A percentile compares a stretch with the other conserved stretches of the same genome.
Evolutionary conservation across 805 yeast species (phyloP).

Genomic region (Priceomyces melissophilus): DNA sequence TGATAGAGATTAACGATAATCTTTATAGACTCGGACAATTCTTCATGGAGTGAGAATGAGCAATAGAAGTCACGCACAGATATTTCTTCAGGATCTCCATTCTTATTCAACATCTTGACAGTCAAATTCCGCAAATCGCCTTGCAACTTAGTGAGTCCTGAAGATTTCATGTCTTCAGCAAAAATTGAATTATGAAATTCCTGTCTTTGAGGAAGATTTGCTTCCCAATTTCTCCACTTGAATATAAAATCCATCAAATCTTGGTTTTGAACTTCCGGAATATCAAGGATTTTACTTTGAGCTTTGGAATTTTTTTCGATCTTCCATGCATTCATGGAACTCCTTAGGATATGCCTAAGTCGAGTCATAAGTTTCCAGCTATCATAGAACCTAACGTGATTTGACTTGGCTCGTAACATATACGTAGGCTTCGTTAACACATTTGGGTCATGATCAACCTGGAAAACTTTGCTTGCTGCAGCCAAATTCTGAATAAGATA

Average conservation of each 20-base stretch:
- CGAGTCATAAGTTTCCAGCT: conserved; percentile 87
- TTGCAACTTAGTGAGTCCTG: not conserved
- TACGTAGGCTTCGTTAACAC: conserved; percentile 88
- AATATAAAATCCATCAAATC: conserved; percentile 59
- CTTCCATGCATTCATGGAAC: conserved; percentile 55
- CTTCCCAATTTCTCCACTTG: conserved; percentile 92
- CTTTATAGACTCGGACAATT: not conserved
- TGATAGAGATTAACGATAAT: not conserved
- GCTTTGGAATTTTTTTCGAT: conserved; percentile 27
- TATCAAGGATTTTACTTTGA: conserved; percentile 31
- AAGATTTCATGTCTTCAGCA: not conserved
- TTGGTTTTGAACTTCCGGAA: conserved; percentile 51
- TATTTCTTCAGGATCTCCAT: conserved; percentile 13
- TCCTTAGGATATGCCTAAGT: conserved; percentile 65
- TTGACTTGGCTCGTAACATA: conserved; percentile 63
- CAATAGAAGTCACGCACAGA: conserved; percentile 9
- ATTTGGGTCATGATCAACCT: conserved; percentile 78
- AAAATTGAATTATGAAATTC: conserved; percentile 16
- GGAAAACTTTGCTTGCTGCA: conserved; percentile 33
- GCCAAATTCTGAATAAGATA: conserved; percentile 43
- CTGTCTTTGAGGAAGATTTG: conserved; percentile 32
- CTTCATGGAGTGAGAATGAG: not conserved
- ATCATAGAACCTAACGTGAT: conserved; percentile 75
- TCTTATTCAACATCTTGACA: not conserved
- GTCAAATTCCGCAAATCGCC: not conserved